Evolutionary conservation across 768 basidiomycete species (phyloP), one percentile per base, ranked within the genome.

Genomic region (Boletus subparvulus): DNA sequence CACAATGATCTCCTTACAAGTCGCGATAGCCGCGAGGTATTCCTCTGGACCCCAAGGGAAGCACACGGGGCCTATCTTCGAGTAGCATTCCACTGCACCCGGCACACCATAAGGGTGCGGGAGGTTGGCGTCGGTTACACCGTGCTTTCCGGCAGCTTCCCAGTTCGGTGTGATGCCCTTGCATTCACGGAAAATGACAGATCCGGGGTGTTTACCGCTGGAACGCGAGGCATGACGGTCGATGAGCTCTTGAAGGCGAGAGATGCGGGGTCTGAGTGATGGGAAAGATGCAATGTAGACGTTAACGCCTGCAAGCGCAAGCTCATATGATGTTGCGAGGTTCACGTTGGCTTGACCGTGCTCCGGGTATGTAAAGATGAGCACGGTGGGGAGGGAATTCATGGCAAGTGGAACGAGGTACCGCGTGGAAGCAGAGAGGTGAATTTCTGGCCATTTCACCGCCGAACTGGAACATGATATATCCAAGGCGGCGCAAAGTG

Each of bases 281-380:
- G 49, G n/a, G 10, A 60, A 63, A 16, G 55, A 63, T 1, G 61
- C 55, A 3, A 63, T 46, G 24, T n/a, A 21, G 14, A 63, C 52
- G 32, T 60, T 43, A 11, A 36, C 51, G 5, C 54, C 58, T 5
- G 49, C 46, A 12, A 63, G 47, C 8, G 49, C 62, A 6, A 63
- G 61, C 30, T 63, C 61, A 9, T 60, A 63, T 13, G 61, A 24
- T 8, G 47, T 60, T 17, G 62, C 58, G 14, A 61, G 54, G 12
- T 42, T 52, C 2, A 61, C 50, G 16, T 61, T 56, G 28, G 54
- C 53, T 45, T 52, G 53, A 8, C 54, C 47, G 13, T 52, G 33
- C 39, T 61, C 47, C 11, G 50, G 24, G 26, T 49, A 61, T 17
- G 53, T 63, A 16, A 48, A 53, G 6, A 63, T 14, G 35, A 63